A percentile compares a stretch with the other conserved stretches of the same genome.
phyloP scores from a whole-genome alignment of 1,139 yeast species.

The Candida sp. region DNA sequence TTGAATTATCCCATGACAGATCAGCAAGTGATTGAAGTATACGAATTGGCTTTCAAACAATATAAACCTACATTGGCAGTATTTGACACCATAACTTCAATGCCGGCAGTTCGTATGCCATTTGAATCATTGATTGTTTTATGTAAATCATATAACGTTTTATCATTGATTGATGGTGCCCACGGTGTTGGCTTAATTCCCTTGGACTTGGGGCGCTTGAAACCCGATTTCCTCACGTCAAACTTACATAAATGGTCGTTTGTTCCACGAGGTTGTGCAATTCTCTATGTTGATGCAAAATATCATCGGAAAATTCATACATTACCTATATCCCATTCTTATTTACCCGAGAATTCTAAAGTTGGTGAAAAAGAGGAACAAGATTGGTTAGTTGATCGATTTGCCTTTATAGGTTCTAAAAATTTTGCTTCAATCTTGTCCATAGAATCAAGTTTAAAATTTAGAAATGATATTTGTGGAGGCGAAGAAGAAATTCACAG shows the following conservation, averaged over 20 bases:
- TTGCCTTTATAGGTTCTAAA: constrained; percentile 35
- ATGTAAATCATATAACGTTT: constrained; percentile 41
- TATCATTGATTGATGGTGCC: constrained; percentile 69
- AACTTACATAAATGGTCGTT: constrained; percentile 72
- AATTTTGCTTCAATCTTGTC: constrained; percentile 23
- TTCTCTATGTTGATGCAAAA: constrained; percentile 53
- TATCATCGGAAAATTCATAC: constrained; percentile 54
- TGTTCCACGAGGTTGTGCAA: constrained; percentile 57
- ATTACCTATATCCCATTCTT: constrained; percentile 54
- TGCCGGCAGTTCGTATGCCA: constrained; percentile 61
- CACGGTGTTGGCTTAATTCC: constrained; percentile 56
- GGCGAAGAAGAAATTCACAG: constrained; percentile 52
- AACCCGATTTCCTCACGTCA: constrained; percentile 64
- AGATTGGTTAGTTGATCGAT: constrained; percentile 34
- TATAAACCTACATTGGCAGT: constrained; percentile 35
- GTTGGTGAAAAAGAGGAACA: constrained; percentile 18
- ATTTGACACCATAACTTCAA: constrained; percentile 60
- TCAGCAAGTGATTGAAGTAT: constrained; percentile 39
- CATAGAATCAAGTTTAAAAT: constrained; percentile 41
- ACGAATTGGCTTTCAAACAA: constrained; percentile 23
- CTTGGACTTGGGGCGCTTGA: constrained; percentile 36
- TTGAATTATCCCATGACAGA: constrained; percentile 47
- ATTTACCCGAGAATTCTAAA: constrained; percentile 21
- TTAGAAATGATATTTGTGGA: constrained; percentile 55
- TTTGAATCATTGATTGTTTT: constrained; percentile 43